A percentile compares a stretch with the other conserved stretches of the same genome.
phyloP scores from a whole-genome alignment of 805 yeast genomes.

The Tetrapisispora nanseiensis region DNA sequence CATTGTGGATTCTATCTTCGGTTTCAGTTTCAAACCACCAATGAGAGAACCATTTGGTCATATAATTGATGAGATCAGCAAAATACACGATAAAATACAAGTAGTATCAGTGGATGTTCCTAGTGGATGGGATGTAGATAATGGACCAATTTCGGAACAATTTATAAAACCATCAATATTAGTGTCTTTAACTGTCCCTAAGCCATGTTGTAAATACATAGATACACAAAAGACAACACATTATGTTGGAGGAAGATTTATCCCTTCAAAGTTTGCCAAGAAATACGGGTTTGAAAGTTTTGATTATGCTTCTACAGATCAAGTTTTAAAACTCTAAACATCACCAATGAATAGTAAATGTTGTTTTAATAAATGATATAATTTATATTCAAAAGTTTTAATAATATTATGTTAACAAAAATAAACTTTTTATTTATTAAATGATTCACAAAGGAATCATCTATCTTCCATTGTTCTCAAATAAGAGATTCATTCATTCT shows the following conservation, averaged over 20 bases:
- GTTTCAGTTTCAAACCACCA: constrained; percentile 88
- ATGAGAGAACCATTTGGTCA: constrained; percentile 65
- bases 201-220: constrained; percentile 63
- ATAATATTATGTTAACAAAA: too few relatives aligned
- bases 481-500: too few relatives aligned
- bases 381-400: too few relatives aligned
- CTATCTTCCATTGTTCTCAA: too few relatives aligned
- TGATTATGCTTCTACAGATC: constrained; percentile 47
- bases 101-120: constrained; percentile 84
- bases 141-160: constrained; percentile 51
- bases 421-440: too few relatives aligned
- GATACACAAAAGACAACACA: constrained; percentile 39
- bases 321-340: constrained; percentile 34
- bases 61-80: constrained; percentile 35
- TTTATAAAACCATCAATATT: constrained; percentile 53
- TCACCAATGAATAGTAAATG: too few relatives aligned
- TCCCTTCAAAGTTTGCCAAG: constrained; percentile 53
- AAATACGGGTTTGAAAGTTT: constrained; percentile 66
- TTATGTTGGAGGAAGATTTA: constrained; percentile 86
- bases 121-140: constrained; percentile 94
- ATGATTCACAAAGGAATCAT: too few relatives aligned
- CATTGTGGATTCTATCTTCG: constrained; percentile 78
- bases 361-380: too few relatives aligned
- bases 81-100: constrained; percentile 35
- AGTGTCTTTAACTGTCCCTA: constrained; percentile 87